Evolutionary conservation across 225 moss, liverwort and hornwort genomes (phyloP).

Genomic region (Asterella californica): DNA sequence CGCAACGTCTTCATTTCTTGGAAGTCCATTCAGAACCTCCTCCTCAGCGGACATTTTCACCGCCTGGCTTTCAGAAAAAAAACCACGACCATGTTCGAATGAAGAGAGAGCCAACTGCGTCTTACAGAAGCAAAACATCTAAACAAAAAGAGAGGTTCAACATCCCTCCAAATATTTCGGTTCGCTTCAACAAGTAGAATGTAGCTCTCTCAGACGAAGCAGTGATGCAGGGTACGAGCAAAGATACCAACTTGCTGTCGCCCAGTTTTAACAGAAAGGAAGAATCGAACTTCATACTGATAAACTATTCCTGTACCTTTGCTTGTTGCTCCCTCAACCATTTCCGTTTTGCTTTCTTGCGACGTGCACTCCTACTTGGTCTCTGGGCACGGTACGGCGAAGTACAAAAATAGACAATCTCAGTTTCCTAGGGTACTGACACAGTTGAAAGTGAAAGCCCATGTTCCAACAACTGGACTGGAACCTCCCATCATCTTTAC

Average conservation of each 20-base stretch:
- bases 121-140: too few relatives aligned
- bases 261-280: background rate
- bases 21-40: background rate
- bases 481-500: background rate
- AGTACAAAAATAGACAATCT: background rate
- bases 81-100: slow-evolving; percentile 9
- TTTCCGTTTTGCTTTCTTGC: slow-evolving; percentile 79
- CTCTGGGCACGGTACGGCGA: slow-evolving; percentile 35
- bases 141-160: background rate
- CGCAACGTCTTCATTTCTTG: background rate
- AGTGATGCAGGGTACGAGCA: background rate
- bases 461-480: background rate
- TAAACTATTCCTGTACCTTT: slow-evolving; percentile 39
- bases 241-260: background rate
- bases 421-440: background rate
- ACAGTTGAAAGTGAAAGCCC: background rate
- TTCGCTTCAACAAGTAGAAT: background rate
- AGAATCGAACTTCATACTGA: background rate
- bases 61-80: slow-evolving; percentile 6
- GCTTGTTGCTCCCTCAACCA: slow-evolving; percentile 80
- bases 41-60: background rate
- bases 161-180: background rate
- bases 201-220: background rate
- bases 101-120: background rate
- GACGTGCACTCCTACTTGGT: slow-evolving; percentile 89